These are phyloP conservation scores for Populus hybrid DNA, from an alignment of 441 rosid genomes.

Conservation along the genomic window DNA sequence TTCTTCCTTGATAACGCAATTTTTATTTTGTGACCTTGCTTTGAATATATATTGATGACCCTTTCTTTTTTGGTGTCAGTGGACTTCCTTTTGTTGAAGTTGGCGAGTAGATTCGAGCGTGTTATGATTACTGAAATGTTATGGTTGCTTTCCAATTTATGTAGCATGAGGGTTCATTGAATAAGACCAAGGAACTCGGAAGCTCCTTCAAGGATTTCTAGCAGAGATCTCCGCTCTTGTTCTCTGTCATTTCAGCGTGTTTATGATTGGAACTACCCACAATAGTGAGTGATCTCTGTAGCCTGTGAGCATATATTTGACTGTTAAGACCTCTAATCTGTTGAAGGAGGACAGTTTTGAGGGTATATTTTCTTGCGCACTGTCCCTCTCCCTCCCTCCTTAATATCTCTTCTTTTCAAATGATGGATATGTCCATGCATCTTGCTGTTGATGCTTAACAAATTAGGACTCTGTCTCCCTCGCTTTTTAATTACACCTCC, in stretches of 20 bases:
- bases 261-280: neutral
- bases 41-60: neutral
- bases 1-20: neutral
- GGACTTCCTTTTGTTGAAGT: conserved; percentile 63
- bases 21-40: neutral
- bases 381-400: no score
- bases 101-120: conserved; percentile 38
- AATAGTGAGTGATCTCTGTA: no score
- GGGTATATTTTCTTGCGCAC: neutral
- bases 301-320: neutral
- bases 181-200: neutral
- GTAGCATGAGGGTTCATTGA: neutral
- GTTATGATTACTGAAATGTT: neutral
- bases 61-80: conserved; percentile 34
- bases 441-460: neutral
- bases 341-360: neutral
- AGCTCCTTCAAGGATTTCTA: neutral
- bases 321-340: neutral
- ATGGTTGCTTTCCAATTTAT: neutral
- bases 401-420: no score
- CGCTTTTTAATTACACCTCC: neutral
- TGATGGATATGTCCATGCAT: no score
- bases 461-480: no score
- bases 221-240: neutral
- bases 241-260: neutral